Percentiles rank a stretch among this genome's conserved stretches.
phyloP scores from a whole-genome alignment of 768 basidiomycete species.

The Pholiota microspora region DNA sequence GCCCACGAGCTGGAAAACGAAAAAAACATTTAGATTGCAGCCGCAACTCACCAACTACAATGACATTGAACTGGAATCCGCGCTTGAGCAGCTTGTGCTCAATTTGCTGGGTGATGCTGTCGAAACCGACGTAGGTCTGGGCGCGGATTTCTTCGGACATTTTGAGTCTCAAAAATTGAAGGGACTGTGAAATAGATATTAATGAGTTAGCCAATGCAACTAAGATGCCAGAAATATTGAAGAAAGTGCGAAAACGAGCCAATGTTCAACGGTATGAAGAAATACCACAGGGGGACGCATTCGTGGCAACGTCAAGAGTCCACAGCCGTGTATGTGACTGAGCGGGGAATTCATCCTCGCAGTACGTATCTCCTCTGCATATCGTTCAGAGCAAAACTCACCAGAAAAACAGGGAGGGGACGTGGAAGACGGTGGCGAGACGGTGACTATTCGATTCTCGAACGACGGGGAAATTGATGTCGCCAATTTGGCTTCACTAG shows the following conservation, averaged over 20 bases:
- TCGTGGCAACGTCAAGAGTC: not conserved
- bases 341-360: too few species aligned
- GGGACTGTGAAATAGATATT: not conserved
- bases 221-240: not conserved
- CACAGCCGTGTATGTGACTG: not conserved
- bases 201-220: not conserved
- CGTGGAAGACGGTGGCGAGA: constrained; percentile 1
- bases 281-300: constrained; percentile 1
- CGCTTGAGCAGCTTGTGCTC: constrained; percentile 99
- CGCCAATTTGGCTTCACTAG: constrained; percentile 5
- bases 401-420: constrained; percentile 2
- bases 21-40: not conserved
- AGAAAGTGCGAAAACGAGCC: not conserved
- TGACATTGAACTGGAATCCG: constrained; percentile 99
- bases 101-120: constrained; percentile 95
- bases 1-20: not conserved
- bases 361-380: not conserved
- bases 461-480: constrained; percentile 12
- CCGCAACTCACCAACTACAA: constrained; percentile 79
- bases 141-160: constrained; percentile 76
- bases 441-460: constrained; percentile 11
- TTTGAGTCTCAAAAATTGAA: not conserved
- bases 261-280: not conserved
- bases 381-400: not conserved
- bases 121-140: constrained; percentile 94